Conservation (phyloP, 306 rosid species). For the Fragaria nilgerrensis region DNA sequence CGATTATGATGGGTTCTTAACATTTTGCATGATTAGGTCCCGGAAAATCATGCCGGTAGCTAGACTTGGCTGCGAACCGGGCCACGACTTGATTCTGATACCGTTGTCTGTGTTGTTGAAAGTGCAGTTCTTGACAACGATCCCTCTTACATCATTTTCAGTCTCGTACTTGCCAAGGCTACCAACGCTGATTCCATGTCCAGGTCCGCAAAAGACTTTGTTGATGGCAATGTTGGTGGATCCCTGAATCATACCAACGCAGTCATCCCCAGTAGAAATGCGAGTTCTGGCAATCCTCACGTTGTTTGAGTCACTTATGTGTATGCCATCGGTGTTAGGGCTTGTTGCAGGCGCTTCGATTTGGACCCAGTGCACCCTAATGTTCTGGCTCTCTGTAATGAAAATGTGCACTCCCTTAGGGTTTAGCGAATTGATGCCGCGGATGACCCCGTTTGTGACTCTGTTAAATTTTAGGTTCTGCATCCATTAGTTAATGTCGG, state of each 20-base stretch:
- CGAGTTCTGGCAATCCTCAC: conserved; percentile 34
- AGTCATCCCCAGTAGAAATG: conserved; percentile 50
- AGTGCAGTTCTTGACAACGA: conserved; percentile 33
- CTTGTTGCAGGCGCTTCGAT: conserved; percentile 38
- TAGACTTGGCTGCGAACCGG: conserved; percentile 36
- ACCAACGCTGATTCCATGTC: conserved; percentile 45
- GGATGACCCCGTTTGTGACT: conserved; percentile 30
- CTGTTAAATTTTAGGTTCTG: conserved; percentile 35
- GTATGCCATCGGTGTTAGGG: conserved; percentile 61
- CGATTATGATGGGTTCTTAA: conserved; percentile 39
- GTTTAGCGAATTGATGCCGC: conserved; percentile 36
- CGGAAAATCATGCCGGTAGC: conserved; percentile 36
- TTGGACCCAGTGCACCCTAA: conserved; percentile 28
- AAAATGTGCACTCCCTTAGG: conserved; percentile 48
- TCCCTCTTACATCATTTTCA: conserved; percentile 34
- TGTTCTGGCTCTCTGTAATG: conserved; percentile 32
- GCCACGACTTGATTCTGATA: conserved; percentile 46
- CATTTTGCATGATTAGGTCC: conserved; percentile 32
- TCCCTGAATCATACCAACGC: conserved; percentile 41
- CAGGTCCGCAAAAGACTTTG: conserved; percentile 37
- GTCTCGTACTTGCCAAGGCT: conserved; percentile 42
- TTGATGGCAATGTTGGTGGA: conserved; percentile 34
- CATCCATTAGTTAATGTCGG: not conserved
- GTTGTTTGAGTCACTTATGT: conserved; percentile 40
- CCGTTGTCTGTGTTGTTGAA: conserved; percentile 34